Percentiles rank a stretch among this genome's conserved stretches.
phyloP scores from a whole-genome alignment of 148 eudicot species.

The Camellia lanceoleosa region DNA sequence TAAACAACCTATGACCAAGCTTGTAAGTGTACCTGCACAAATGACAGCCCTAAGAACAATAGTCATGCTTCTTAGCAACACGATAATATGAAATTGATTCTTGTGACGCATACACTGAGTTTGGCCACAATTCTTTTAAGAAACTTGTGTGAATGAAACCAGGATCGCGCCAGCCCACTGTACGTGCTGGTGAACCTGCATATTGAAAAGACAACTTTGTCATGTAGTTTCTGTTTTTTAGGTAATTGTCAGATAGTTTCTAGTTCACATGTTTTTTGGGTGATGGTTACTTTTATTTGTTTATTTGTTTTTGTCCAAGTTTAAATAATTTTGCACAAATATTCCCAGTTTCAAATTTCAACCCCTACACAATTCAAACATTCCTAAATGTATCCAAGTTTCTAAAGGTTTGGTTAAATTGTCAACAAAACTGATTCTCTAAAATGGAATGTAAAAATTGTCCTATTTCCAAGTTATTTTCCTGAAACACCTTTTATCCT shows the following conservation, averaged over 20 bases:
- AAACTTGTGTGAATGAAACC: conserved; percentile 89
- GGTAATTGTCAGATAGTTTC: not conserved
- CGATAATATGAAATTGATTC: not conserved
- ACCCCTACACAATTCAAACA: not conserved
- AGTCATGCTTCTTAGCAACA: not conserved
- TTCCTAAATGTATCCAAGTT: not conserved
- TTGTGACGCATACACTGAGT: conserved; percentile 37
- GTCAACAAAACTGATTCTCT: not conserved
- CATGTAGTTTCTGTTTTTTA: not conserved
- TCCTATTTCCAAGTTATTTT: not conserved
- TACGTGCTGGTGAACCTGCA: conserved; percentile 40
- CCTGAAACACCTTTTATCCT: not conserved
- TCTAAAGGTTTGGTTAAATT: not conserved
- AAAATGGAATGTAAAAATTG: not conserved
- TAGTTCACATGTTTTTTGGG: not conserved
- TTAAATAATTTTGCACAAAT: not conserved
- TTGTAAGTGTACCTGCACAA: conserved; percentile 64
- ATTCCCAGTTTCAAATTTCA: not conserved
- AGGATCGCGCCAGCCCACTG: conserved; percentile 97
- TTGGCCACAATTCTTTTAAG: conserved; percentile 82
- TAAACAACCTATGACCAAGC: conserved; percentile 53
- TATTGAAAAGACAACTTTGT: not conserved
- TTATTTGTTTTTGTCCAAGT: not conserved
- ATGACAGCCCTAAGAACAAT: not conserved
- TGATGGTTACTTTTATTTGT: not conserved